A percentile compares a stretch with the other conserved stretches of the same genome.
Conservation (phyloP, 2,329 filamentous ascomycete species). For the Ilyonectria destructans region DNA sequence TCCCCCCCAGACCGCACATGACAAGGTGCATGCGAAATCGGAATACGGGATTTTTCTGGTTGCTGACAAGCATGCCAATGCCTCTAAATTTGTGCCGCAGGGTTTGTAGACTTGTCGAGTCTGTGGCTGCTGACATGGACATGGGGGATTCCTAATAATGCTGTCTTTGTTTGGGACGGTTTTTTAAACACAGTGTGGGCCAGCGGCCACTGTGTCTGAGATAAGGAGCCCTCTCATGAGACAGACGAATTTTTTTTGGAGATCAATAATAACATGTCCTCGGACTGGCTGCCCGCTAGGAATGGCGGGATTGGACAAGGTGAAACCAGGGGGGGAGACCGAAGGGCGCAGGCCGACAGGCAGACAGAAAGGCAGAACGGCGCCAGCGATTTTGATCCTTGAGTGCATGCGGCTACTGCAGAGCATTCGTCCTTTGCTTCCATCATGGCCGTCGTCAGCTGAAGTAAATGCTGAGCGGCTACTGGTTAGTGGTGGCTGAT, state of each 20-base stretch:
- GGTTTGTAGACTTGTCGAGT: not conserved
- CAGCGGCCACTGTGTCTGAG: conserved; percentile 23
- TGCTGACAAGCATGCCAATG: conserved; percentile 9
- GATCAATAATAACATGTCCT: conserved; percentile 1
- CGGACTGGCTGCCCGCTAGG: conserved; percentile 9
- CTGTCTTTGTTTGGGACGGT: not conserved
- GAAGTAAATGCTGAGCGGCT: conserved; percentile 16
- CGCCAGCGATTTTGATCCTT: conserved; percentile 16
- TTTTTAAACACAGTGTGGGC: conserved; percentile 25
- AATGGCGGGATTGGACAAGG: conserved; percentile 9
- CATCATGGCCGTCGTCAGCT: conserved; percentile 26
- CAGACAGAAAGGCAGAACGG: conserved; percentile 32
- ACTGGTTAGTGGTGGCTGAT: conserved; percentile 37
- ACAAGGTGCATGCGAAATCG: not conserved
- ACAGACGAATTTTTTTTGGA: not conserved
- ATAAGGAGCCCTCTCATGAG: conserved; percentile 17
- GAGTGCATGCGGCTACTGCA: conserved; percentile 29
- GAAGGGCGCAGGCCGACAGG: conserved; percentile 25
- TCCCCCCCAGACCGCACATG: not conserved
- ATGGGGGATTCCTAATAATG: not conserved
- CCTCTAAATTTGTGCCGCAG: not conserved
- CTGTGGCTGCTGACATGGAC: conserved; percentile 19
- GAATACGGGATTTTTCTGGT: not conserved
- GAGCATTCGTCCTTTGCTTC: conserved; percentile 24
- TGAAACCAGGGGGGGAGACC: conserved; percentile 6